phyloP scores from a whole-genome alignment of 2,329 filamentous ascomycete genomes.

The Leptoxyphium fumago region DNA sequence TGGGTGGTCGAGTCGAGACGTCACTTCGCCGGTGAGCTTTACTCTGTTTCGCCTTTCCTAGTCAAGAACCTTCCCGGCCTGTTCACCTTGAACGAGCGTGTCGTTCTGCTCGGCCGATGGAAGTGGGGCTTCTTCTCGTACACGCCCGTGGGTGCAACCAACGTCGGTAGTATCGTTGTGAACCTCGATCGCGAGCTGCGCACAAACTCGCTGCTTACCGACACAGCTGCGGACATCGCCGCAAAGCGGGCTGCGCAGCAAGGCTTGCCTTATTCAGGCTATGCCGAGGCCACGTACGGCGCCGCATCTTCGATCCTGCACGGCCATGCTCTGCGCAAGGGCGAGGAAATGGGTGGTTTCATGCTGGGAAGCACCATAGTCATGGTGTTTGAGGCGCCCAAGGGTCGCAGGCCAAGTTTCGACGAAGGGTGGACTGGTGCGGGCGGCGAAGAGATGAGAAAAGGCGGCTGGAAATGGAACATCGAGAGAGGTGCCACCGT shows the following conservation, averaged over 20 bases:
- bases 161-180: slow-evolving; percentile 90
- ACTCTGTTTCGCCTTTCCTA: slow-evolving; percentile 86
- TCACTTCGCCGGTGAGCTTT: slow-evolving; percentile 96
- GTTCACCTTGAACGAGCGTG: slow-evolving; percentile 92
- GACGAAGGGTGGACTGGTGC: slow-evolving; percentile 44
- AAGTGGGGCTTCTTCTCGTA: slow-evolving; percentile 95
- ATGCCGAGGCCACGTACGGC: slow-evolving; percentile 79
- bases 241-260: slow-evolving; percentile 62
- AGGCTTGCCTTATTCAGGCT: slow-evolving; percentile 79
- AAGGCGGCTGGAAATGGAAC: slow-evolving; percentile 67
- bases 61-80: slow-evolving; percentile 84
- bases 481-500: slow-evolving; percentile 79
- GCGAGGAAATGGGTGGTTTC: slow-evolving; percentile 97
- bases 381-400: slow-evolving; percentile 87
- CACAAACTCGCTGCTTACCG: slow-evolving; percentile 81
- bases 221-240: slow-evolving; percentile 77
- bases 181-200: slow-evolving; percentile 93
- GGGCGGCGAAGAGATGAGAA: slow-evolving; percentile 35
- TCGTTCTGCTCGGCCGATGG: slow-evolving; percentile 87
- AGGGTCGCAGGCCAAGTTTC: slow-evolving; percentile 39
- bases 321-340: slow-evolving; percentile 69
- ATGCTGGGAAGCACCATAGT: slow-evolving; percentile 91
- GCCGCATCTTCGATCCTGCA: slow-evolving; percentile 61
- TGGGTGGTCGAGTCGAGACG: slow-evolving; percentile 91
- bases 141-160: slow-evolving; percentile 90